Evolutionary conservation across 176 grass and related monocot genomes (phyloP), one percentile per base, ranked within the genome.

Genomic region (Rhynchospora pubera): DNA sequence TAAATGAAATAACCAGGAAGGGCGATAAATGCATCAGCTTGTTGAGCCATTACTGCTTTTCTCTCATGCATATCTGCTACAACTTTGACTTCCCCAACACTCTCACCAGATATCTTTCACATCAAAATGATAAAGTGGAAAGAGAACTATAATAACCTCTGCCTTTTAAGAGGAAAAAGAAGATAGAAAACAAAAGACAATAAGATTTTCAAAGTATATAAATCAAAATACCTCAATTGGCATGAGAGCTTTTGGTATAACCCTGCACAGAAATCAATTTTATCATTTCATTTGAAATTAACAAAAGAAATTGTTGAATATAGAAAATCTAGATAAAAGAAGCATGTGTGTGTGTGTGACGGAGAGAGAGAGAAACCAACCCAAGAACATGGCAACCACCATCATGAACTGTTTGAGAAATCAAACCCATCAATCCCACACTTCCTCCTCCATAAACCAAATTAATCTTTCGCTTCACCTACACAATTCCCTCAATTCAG

Each of bases 391-490:
- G 71, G 82, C 92, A 93, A 81, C 92, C 92, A 34, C 96, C 96
- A 72, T 91, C 92, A 72, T 83, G 64, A 86, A 99, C 96, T 6
- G 91, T 93, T 70, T 86, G 92, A 83, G 96, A 91, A 82, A 99
- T 90, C 87, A 99, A 77, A 12, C 96, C 96, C 96, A 99, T 99
- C 79, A 99, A 51, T 80, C 96, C 96, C 75, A 99, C 80, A 76
- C 96, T 99, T 58, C 96, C 92, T 52, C 96, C 96, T 83, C 96
- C 96, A 62, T 99, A 99, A 82, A 99, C 89, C 86, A 99, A 88
- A 91, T 91, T 67, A 83, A 99, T 86, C 73, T 77, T 84, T 84
- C 86, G 93, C 52, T 64, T 88, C 61, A 95, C 91, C 96, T 99
- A 75, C 82, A 85, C 12, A 21, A 62, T 57, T 3, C 57, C 21